A percentile compares a stretch with the other conserved stretches of the same genome.
phyloP scores from a whole-genome alignment of 1,139 yeast species.

The Pneumocystis carinii region DNA sequence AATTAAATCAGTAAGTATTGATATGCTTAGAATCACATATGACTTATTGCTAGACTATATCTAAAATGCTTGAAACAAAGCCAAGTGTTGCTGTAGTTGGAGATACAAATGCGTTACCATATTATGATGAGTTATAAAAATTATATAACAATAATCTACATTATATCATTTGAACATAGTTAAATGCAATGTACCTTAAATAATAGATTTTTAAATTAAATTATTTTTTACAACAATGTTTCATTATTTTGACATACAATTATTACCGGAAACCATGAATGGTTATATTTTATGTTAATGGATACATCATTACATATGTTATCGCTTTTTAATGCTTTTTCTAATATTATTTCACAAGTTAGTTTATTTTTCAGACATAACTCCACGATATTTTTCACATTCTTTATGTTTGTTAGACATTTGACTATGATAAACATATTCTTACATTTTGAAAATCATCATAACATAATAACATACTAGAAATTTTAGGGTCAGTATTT shows the following conservation, averaged over 20 bases:
- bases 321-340: neutral
- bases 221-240: neutral
- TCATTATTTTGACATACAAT: neutral
- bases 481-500: neutral
- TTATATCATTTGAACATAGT: neutral
- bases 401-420: neutral
- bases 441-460: neutral
- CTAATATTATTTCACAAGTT: neutral
- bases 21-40: neutral
- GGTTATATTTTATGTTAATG: neutral
- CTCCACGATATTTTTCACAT: neutral
- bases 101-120: constrained; percentile 75
- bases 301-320: neutral
- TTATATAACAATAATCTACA: neutral
- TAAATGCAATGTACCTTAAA: neutral
- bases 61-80: constrained; percentile 41
- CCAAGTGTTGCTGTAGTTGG: constrained; percentile 87
- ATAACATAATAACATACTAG: neutral
- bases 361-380: neutral
- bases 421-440: neutral
- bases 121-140: constrained; percentile 56
- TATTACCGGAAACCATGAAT: constrained; percentile 1
- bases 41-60: constrained; percentile 25
- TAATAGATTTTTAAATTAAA: neutral
- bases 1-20: constrained; percentile 25